Percentiles rank a stretch among this genome's conserved stretches.
These are phyloP conservation scores for Bacidia gigantensis DNA, from an alignment of 495 filamentous ascomycete genomes.

Conservation along the genomic window DNA sequence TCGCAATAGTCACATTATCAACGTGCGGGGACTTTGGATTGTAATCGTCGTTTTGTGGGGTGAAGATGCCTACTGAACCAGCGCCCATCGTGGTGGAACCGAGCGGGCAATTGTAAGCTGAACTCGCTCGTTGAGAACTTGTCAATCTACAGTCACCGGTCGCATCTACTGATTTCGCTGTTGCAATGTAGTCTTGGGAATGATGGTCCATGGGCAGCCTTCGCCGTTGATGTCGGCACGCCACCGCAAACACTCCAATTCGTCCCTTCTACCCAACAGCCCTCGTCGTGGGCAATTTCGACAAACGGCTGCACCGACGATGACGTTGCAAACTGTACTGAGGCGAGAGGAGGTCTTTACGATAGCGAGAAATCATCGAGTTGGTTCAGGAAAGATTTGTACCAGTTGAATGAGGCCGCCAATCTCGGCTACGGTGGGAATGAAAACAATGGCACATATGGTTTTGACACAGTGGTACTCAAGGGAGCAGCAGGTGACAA, in stretches of 20 bases:
- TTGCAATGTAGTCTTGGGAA: conserved; percentile 16
- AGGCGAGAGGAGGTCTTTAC: conserved; percentile 41
- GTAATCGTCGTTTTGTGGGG: background rate
- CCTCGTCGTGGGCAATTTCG: conserved; percentile 36
- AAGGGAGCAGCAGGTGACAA: conserved; percentile 27
- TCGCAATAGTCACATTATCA: too few species aligned
- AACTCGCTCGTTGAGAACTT: background rate
- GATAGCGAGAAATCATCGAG: conserved; percentile 35
- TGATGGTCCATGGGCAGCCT: conserved; percentile 28
- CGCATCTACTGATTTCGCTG: conserved; percentile 5
- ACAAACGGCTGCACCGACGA: conserved; percentile 18
- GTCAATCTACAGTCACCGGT: too few species aligned
- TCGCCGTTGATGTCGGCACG: conserved; percentile 23
- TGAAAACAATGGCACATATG: conserved; percentile 46
- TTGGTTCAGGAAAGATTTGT: conserved; percentile 42
- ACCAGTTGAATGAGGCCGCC: conserved; percentile 31
- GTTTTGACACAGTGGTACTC: conserved; percentile 38
- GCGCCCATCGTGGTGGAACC: conserved; percentile 18
- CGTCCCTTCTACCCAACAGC: conserved; percentile 24
- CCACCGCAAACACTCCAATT: conserved; percentile 25
- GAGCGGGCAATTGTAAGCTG: conserved; percentile 17
- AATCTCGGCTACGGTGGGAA: conserved; percentile 37
- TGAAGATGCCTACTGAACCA: conserved; percentile 9
- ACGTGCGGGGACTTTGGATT: too few species aligned
- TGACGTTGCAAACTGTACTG: conserved; percentile 14